Evolutionary conservation across 1,284 basidiomycete species (phyloP).

Genomic region (Coniophora puteana): DNA sequence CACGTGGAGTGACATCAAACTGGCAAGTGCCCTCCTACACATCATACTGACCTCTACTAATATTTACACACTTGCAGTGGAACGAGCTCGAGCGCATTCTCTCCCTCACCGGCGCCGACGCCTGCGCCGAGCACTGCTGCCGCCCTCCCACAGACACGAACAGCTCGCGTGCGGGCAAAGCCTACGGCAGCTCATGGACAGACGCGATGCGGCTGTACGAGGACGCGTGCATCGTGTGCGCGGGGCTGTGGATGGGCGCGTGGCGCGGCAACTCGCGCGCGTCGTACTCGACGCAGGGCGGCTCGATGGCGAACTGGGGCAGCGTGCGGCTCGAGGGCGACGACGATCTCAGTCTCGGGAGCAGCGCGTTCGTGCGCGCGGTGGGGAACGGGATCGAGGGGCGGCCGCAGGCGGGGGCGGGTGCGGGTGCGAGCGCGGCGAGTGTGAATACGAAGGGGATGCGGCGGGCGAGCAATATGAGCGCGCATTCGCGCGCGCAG

Average conservation of each 20-base stretch:
- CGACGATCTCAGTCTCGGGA: constrained; percentile 44
- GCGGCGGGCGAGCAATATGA: constrained; percentile 39
- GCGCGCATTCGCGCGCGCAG: constrained; percentile 33
- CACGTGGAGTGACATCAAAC: constrained; percentile 75
- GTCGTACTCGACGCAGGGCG: constrained; percentile 44
- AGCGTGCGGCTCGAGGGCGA: constrained; percentile 57
- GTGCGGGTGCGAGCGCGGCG: constrained; percentile 12
- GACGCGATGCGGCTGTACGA: constrained; percentile 78
- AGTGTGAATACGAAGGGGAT: constrained; percentile 30
- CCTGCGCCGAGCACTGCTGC: constrained; percentile 32
- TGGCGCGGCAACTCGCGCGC: constrained; percentile 50
- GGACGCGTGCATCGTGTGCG: constrained; percentile 76
- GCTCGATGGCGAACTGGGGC: constrained; percentile 46
- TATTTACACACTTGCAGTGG: constrained; percentile 51
- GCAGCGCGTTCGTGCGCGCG: constrained; percentile 43
- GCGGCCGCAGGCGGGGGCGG: constrained; percentile 30
- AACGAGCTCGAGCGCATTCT: constrained; percentile 68
- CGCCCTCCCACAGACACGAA: constrained; percentile 26
- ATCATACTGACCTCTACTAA: background rate
- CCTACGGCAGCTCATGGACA: constrained; percentile 47
- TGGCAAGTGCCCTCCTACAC: constrained; percentile 39
- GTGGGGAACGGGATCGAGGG: constrained; percentile 73
- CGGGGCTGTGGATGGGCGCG: constrained; percentile 68
- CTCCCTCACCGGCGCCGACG: constrained; percentile 41
- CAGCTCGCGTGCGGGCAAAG: constrained; percentile 20